Percentiles rank a stretch among this genome's conserved stretches.
These are phyloP conservation scores for Batrachochytrium dendrobatidis DNA, from an alignment of 371 early-diverging fungal genomes.

Conservation along the genomic window DNA sequence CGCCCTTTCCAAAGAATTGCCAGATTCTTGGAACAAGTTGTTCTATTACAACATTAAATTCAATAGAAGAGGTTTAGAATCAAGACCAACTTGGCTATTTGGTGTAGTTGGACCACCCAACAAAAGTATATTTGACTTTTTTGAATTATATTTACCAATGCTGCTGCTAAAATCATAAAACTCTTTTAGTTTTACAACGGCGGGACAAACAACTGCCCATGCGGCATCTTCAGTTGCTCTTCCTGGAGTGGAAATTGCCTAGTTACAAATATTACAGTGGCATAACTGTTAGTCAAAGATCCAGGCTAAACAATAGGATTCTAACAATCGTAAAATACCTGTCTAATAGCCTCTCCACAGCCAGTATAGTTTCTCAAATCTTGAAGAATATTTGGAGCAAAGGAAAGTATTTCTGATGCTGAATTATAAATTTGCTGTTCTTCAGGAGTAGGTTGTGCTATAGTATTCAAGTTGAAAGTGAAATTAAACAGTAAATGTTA, in stretches of 20 bases:
- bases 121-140: neutral
- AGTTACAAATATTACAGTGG: neutral
- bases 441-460: constrained; percentile 26
- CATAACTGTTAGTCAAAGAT: neutral
- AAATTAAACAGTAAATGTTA: no score
- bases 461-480: constrained; percentile 6
- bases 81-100: neutral
- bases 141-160: constrained; percentile 46
- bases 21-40: constrained; percentile 65
- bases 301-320: neutral
- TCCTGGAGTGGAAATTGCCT: constrained; percentile 76
- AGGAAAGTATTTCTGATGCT: constrained; percentile 11
- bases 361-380: constrained; percentile 42
- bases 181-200: constrained; percentile 64
- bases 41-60: constrained; percentile 39
- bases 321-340: constrained; percentile 13
- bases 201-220: constrained; percentile 74
- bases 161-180: constrained; percentile 69
- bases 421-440: constrained; percentile 25
- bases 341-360: constrained; percentile 54
- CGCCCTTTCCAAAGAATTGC: constrained; percentile 63
- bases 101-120: no score
- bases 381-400: neutral
- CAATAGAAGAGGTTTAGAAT: neutral
- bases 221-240: constrained; percentile 76